Percentiles rank a stretch among this genome's conserved stretches.
These are phyloP conservation scores for Thalassiosira hispida DNA, from an alignment of 352 stramenopile genomes.

Conservation along the genomic window DNA sequence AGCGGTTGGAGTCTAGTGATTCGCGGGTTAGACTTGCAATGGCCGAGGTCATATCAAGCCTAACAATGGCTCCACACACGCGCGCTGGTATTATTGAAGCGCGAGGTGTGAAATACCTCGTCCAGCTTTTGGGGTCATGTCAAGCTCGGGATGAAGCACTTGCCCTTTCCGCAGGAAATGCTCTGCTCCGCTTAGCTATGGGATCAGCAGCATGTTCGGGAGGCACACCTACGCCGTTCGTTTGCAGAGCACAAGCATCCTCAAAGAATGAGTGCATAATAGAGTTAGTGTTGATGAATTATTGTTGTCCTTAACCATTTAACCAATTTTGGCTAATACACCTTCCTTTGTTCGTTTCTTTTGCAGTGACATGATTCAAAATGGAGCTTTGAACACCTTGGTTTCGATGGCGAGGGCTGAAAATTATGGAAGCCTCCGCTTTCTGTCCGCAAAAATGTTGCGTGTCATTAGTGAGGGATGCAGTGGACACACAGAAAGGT, in stretches of 20 bases:
- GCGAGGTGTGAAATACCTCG: conserved; percentile 62
- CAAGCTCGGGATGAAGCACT: conserved; percentile 51
- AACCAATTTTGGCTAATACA: too few species aligned
- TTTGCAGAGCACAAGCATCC: not conserved
- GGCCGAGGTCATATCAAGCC: conserved; percentile 63
- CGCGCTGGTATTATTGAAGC: conserved; percentile 69
- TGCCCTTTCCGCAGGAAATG: conserved; percentile 54
- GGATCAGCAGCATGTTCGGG: conserved; percentile 24
- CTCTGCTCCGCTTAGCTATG: conserved; percentile 62
- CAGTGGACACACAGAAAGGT: conserved; percentile 6
- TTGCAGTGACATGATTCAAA: conserved; percentile 52
- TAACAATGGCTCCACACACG: conserved; percentile 69
- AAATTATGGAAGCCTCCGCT: conserved; percentile 47
- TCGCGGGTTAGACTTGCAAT: conserved; percentile 59
- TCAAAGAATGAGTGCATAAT: conserved; percentile 43
- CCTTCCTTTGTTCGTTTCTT: not conserved
- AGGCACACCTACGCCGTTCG: not conserved
- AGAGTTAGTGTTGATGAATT: conserved; percentile 43
- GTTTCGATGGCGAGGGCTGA: conserved; percentile 60
- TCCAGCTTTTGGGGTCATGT: conserved; percentile 58
- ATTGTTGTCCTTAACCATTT: not conserved
- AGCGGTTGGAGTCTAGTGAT: conserved; percentile 45
- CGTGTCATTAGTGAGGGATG: conserved; percentile 69
- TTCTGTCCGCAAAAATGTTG: conserved; percentile 63
- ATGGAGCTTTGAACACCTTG: conserved; percentile 66